Conservation (phyloP, 2,329 filamentous ascomycete genomes). For the Penicillium sp. region DNA sequence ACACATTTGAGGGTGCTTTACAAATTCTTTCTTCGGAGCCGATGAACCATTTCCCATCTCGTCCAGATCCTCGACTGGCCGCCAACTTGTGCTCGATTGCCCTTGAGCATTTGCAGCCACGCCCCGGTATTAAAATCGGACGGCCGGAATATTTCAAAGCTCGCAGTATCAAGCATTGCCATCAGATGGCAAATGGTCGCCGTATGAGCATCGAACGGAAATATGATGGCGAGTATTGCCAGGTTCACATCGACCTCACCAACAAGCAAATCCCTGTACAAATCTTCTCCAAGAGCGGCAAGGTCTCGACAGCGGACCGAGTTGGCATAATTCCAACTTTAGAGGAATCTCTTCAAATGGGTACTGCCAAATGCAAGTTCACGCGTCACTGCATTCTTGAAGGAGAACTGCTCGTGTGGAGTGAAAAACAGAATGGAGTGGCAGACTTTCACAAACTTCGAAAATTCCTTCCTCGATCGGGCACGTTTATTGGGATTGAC, state of each 20-base stretch:
- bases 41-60: constrained; percentile 37
- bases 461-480: constrained; percentile 73
- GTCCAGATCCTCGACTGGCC: constrained; percentile 33
- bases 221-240: constrained; percentile 86
- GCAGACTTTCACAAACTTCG: constrained; percentile 78
- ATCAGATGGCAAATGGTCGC: constrained; percentile 59
- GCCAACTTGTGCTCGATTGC: constrained; percentile 34
- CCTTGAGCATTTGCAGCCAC: constrained; percentile 51
- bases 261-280: constrained; percentile 59
- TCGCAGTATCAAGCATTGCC: constrained; percentile 71
- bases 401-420: constrained; percentile 79
- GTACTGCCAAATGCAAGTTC: constrained; percentile 57
- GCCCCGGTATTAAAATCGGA: constrained; percentile 62
- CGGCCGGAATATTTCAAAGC: constrained; percentile 64
- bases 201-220: constrained; percentile 76
- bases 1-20: constrained; percentile 64
- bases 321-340: constrained; percentile 62
- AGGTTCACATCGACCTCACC: constrained; percentile 73
- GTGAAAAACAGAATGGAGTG: constrained; percentile 62
- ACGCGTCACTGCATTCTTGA: constrained; percentile 71
- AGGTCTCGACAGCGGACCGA: constrained; percentile 77
- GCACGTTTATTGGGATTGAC: constrained; percentile 64
- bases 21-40: constrained; percentile 48
- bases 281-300: constrained; percentile 90
- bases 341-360: constrained; percentile 62